Percentiles rank a stretch among this genome's conserved stretches.
Evolutionary conservation across 1,139 yeast species (phyloP).

Genomic region (Geotrichum carabidarum): DNA sequence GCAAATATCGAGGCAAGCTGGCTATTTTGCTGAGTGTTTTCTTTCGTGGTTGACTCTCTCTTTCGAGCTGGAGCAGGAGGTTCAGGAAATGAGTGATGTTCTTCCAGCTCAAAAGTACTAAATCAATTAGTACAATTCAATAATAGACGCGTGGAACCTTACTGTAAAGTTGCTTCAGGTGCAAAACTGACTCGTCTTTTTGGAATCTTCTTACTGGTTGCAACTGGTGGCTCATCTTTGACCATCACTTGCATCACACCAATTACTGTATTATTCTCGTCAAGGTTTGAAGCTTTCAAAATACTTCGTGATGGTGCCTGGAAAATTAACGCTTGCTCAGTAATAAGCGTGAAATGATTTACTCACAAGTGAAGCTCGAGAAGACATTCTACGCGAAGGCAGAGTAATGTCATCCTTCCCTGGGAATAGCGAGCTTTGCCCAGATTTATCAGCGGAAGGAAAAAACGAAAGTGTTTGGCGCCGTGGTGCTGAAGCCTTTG

Average conservation of each 20-base stretch:
- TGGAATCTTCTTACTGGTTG: slow-evolving; percentile 18
- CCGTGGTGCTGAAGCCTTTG: neutral
- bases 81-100: slow-evolving; percentile 16
- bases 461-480: slow-evolving; percentile 7
- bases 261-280: slow-evolving; percentile 28
- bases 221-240: slow-evolving; percentile 13
- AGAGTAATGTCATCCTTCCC: neutral
- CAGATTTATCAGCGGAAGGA: neutral
- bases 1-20: slow-evolving; percentile 17
- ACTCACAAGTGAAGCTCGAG: slow-evolving; percentile 5
- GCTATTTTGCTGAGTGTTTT: slow-evolving; percentile 1
- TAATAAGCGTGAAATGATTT: neutral
- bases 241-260: slow-evolving; percentile 26
- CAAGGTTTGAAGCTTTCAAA: slow-evolving; percentile 21
- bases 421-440: neutral
- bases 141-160: slow-evolving; percentile 11
- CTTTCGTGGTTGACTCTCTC: slow-evolving; percentile 4
- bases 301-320: slow-evolving; percentile 27
- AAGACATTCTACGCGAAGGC: slow-evolving; percentile 1
- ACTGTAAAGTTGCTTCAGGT: slow-evolving; percentile 47
- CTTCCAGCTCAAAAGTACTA: slow-evolving; percentile 18
- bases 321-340: neutral
- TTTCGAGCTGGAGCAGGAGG: slow-evolving; percentile 16
- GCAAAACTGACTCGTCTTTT: slow-evolving; percentile 47
- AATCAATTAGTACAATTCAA: neutral